Evolutionary conservation across 2,329 filamentous ascomycete species (phyloP).

Genomic region (Alternaria ethzedia): DNA sequence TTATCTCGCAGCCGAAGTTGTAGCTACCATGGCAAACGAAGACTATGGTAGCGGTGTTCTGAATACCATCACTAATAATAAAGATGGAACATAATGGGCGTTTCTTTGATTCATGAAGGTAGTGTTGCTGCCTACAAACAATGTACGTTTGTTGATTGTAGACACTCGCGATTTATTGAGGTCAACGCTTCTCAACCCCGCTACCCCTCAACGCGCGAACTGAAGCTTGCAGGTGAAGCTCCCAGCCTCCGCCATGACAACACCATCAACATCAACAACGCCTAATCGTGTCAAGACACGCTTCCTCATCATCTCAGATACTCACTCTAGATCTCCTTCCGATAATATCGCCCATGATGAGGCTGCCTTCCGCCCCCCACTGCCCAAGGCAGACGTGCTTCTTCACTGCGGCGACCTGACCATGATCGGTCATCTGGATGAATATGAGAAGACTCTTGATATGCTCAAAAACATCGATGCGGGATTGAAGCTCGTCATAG

Average conservation of each 20-base stretch:
- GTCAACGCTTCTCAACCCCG: not conserved
- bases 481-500: conserved; percentile 66
- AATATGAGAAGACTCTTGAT: conserved; percentile 57
- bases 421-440: conserved; percentile 54
- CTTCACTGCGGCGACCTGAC: conserved; percentile 67
- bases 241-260: conserved; percentile 18
- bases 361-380: conserved; percentile 44
- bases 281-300: conserved; percentile 44
- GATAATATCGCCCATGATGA: conserved; percentile 13
- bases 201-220: conserved; percentile 4
- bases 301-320: conserved; percentile 55
- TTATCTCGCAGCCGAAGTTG: not conserved
- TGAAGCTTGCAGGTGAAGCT: conserved; percentile 3
- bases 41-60: not conserved
- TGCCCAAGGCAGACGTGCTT: conserved; percentile 60
- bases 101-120: not conserved
- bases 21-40: not conserved
- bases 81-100: not conserved
- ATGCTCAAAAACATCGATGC: conserved; percentile 59
- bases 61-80: not conserved
- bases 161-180: not conserved
- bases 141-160: not conserved
- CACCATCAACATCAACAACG: not conserved
- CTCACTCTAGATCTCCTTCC: conserved; percentile 37
- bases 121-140: not conserved